These are phyloP conservation scores for Rubia yunnanensis DNA, from an alignment of 257 asterid genomes.

Conservation along the genomic window DNA sequence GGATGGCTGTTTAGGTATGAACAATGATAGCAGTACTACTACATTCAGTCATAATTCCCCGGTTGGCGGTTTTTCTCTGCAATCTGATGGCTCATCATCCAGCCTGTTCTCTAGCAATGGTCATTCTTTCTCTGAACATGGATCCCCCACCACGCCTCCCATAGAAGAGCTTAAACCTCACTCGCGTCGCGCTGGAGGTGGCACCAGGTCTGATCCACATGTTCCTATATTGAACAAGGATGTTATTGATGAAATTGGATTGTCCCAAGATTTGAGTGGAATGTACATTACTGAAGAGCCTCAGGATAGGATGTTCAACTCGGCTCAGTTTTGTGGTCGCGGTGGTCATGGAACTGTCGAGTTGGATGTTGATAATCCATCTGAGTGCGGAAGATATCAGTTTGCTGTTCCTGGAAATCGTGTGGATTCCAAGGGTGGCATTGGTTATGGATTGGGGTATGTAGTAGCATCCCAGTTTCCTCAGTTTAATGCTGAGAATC, in stretches of 20 bases:
- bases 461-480: slow-evolving; percentile 26
- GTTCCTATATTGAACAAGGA: slow-evolving; percentile 16
- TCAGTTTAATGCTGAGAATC: slow-evolving; percentile 20
- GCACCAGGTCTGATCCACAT: no score
- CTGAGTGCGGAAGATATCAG: slow-evolving; percentile 28
- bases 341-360: slow-evolving; percentile 16
- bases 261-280: slow-evolving; percentile 37
- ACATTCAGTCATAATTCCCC: slow-evolving; percentile 49
- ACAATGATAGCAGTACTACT: slow-evolving; percentile 27
- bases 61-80: slow-evolving; percentile 49
- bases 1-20: slow-evolving; percentile 24
- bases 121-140: slow-evolving; percentile 37
- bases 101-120: slow-evolving; percentile 46
- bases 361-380: slow-evolving; percentile 24
- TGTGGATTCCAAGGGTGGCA: slow-evolving; percentile 24
- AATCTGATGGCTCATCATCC: slow-evolving; percentile 56
- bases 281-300: slow-evolving; percentile 43
- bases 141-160: slow-evolving; percentile 42
- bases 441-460: slow-evolving; percentile 21
- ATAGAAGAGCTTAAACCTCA: slow-evolving; percentile 33
- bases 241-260: slow-evolving; percentile 28
- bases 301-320: slow-evolving; percentile 25
- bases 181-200: no score
- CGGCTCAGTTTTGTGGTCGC: slow-evolving; percentile 22
- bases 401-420: slow-evolving; percentile 24